Conservation (phyloP, 225 moss, liverwort and hornwort genomes). For the Thuidium tamariscinum region DNA sequence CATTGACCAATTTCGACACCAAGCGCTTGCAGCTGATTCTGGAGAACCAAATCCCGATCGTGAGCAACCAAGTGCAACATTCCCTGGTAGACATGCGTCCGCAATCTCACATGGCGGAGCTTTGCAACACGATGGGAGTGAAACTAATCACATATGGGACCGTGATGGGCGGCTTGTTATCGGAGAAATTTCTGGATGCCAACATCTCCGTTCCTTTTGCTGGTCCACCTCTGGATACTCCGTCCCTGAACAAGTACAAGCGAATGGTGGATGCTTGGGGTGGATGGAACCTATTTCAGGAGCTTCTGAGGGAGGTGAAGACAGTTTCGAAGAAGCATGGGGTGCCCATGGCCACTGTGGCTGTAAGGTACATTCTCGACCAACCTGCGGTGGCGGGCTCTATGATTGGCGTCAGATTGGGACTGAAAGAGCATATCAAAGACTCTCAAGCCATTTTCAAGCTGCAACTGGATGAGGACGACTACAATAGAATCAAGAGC, state of each 20-base stretch:
- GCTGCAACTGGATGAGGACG: conserved; percentile 65
- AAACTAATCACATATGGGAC: conserved; percentile 57
- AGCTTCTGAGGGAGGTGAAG: conserved; percentile 71
- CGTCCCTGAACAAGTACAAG: conserved; percentile 87
- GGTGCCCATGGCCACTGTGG: conserved; percentile 67
- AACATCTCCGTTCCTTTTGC: conserved; percentile 76
- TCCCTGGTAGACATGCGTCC: conserved; percentile 59
- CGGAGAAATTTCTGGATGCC: conserved; percentile 85
- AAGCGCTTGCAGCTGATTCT: conserved; percentile 45
- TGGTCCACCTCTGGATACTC: conserved; percentile 77
- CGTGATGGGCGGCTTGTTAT: conserved; percentile 79
- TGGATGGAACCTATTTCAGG: conserved; percentile 86
- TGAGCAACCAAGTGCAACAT: conserved; percentile 61
- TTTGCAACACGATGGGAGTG: conserved; percentile 46
- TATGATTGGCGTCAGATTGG: conserved; percentile 87
- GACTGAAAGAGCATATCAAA: conserved; percentile 62
- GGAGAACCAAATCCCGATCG: conserved; percentile 51
- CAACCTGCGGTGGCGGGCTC: conserved; percentile 87
- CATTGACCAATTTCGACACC: conserved; percentile 55
- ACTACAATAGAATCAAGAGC: conserved; percentile 45
- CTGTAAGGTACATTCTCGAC: conserved; percentile 81
- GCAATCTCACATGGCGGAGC: conserved; percentile 41
- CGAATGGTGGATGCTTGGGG: conserved; percentile 98
- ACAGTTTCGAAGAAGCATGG: conserved; percentile 65
- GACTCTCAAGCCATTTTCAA: conserved; percentile 79